Evolutionary conservation across 305 asterid species (phyloP).

Genomic region (Stenogyne calaminthoides): DNA sequence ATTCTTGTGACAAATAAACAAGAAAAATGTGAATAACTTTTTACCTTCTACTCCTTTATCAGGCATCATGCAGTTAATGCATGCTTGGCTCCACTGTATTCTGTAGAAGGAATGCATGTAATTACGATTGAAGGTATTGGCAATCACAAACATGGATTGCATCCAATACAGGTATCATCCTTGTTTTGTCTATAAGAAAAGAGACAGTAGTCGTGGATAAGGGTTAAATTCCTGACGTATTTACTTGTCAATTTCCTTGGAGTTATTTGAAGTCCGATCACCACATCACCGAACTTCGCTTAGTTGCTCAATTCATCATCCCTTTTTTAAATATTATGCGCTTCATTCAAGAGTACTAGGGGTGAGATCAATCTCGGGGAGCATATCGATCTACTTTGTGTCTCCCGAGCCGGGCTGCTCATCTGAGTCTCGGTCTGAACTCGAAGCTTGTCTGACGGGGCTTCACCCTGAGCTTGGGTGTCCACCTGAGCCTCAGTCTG

Average conservation of each 20-base stretch:
- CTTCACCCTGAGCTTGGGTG: too few relatives aligned
- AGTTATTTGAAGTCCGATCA: background rate
- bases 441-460: too few relatives aligned
- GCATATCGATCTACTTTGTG: too few relatives aligned
- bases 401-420: too few relatives aligned
- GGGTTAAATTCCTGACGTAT: too few relatives aligned
- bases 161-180: conserved; percentile 80
- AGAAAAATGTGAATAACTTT: background rate
- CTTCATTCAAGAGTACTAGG: background rate
- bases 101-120: conserved; percentile 97
- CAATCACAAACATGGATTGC: conserved; percentile 73
- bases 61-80: conserved; percentile 91
- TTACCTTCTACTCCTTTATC: conserved; percentile 16
- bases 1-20: background rate
- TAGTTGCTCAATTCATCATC: background rate
- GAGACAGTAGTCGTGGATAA: conserved; percentile 10
- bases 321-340: background rate
- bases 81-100: conserved; percentile 95
- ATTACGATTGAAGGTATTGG: conserved; percentile 95
- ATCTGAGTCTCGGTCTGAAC: too few relatives aligned
- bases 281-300: background rate
- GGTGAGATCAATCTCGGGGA: too few relatives aligned
- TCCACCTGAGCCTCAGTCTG: too few relatives aligned
- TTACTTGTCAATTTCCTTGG: too few relatives aligned
- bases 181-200: conserved; percentile 8